Evolutionary conservation across 2,329 filamentous ascomycete genomes (phyloP), one percentile per base, ranked within the genome.

Genomic region (Myriosclerotinia curreyana): DNA sequence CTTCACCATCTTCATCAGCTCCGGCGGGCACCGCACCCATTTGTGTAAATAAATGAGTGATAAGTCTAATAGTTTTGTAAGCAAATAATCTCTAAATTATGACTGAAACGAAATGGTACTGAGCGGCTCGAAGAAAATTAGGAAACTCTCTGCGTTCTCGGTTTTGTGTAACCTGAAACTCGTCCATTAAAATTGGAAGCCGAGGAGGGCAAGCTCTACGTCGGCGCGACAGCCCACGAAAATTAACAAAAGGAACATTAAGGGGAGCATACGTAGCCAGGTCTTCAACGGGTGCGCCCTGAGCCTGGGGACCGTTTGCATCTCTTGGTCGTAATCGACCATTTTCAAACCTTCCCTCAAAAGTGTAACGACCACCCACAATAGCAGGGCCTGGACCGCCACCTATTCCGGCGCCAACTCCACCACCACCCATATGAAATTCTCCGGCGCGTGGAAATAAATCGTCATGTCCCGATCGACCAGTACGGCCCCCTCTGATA

Each of bases 251-350:
- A 48, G n/a, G 20, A 36, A 22, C 42, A 52, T 60, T 28, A 65
- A 65, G 64, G 50, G 56, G 66, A 59, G 74, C 80, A 69, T 78
- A 82, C 79, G 79, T 78, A 68, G 76, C 71, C 61, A 85, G 68
- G 64, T 79, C 80, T 62, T 79, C 77, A 28, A 81, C 74, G 11
- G 79, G 80, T 62, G 77, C 75, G n/a, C 75, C 71, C 62, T 75
- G 77, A 20, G 79, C 76, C 67, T 82, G 82, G 48, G 82, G 77
- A 36, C 75, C 75, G 69, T 83, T 78, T 34, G 80, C 77, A 71
- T 85, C 78, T 67, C 82, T 79, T 42, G 83, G 83, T 60, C 74
- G 75, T 51, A 84, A 71, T 56, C 78, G 59, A 42, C 64, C 67
- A 56, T 58, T 58, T 44, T 64, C 64, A 11, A 64, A 51, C 20